A percentile compares a stretch with the other conserved stretches of the same genome.
Conservation (phyloP, 495 filamentous ascomycete species). For the Xeromyces bisporus region DNA sequence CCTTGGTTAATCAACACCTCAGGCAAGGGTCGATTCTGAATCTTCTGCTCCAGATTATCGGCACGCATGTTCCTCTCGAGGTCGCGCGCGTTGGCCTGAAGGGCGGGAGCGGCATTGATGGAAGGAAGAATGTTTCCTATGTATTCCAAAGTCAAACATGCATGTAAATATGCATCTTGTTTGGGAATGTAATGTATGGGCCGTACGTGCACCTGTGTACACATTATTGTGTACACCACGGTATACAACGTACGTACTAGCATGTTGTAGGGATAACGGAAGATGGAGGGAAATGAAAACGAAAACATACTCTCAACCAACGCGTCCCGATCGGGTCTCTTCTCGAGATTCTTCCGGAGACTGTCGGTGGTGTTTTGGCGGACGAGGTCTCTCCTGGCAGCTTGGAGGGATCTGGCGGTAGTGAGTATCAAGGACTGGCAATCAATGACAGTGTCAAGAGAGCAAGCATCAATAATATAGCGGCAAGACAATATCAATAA, state of each 20-base stretch:
- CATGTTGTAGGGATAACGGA: neutral
- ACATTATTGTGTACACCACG: too few relatives aligned
- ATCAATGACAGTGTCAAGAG: too few relatives aligned
- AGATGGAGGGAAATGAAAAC: slow-evolving; percentile 1
- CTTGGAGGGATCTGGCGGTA: slow-evolving; percentile 39
- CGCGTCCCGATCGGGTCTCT: slow-evolving; percentile 45
- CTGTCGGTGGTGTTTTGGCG: slow-evolving; percentile 45
- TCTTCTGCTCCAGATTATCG: slow-evolving; percentile 68
- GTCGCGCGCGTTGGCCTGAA: slow-evolving; percentile 63
- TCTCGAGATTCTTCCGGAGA: slow-evolving; percentile 49
- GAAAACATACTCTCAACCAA: slow-evolving; percentile 51
- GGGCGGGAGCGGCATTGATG: slow-evolving; percentile 47
- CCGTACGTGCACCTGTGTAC: too few relatives aligned
- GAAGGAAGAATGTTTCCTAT: slow-evolving; percentile 66
- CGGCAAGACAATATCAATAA: too few relatives aligned
- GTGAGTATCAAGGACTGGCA: slow-evolving; percentile 2
- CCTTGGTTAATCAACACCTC: slow-evolving; percentile 63
- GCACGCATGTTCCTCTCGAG: slow-evolving; percentile 72
- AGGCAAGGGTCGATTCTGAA: slow-evolving; percentile 55
- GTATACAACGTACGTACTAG: too few relatives aligned
- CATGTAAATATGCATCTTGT: neutral
- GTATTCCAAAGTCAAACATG: slow-evolving; percentile 1
- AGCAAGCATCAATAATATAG: too few relatives aligned
- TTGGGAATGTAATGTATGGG: too few relatives aligned
- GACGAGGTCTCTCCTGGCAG: slow-evolving; percentile 42